Evolutionary conservation across 257 asterid genomes (phyloP), one percentile per base, ranked within the genome.

Genomic region (Solanum bulbocastanum): DNA sequence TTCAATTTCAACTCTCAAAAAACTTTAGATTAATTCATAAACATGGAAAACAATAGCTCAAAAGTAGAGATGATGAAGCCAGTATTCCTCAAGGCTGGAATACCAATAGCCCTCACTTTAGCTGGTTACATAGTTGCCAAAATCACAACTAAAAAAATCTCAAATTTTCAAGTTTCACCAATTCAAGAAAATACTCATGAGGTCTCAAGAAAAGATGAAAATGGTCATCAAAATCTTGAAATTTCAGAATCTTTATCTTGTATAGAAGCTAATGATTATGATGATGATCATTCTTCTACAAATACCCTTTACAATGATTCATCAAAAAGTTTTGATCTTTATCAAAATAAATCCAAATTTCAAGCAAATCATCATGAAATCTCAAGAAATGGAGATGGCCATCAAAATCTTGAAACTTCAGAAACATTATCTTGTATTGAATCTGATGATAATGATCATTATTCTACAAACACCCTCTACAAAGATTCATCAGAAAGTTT

Each of bases 81-180:
- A 44, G 73, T 85, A 39, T 27, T 92, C 52, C 36, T 90, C 25
- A 93, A 88, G 89, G 94, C 94, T 73, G 98, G 98, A 85, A 90
- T 94, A 60, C 94, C 96, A 15, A 88, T 95, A n/a, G 95, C 92
- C 90, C 86, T 92, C 88, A 88, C 95, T 18, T 87, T 94, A 83
- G 95, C 92, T 75, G 94, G 96, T 46, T 92, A 90, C 60, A 35
- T 92, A 58, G 39, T 94, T 25, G 92, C 94, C 12, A 89, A 87
- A 83, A 89, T 92, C 56, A 75, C 89, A 14, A 74, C 88, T 22
- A 90, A 87, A 52, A 95, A 87, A 65, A 16, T 62, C 46, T 46
- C 87, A 72, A 27, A 2, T 58, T 40, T 85, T 25, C 71, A 30
- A 23, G 10, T 46, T 89, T 66, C 90, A 42, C 27, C 79, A 44